Evolutionary conservation across 2,329 filamentous ascomycete species (phyloP), one percentile per base, ranked within the genome.

Genomic region (Pseudonectria buxi): DNA sequence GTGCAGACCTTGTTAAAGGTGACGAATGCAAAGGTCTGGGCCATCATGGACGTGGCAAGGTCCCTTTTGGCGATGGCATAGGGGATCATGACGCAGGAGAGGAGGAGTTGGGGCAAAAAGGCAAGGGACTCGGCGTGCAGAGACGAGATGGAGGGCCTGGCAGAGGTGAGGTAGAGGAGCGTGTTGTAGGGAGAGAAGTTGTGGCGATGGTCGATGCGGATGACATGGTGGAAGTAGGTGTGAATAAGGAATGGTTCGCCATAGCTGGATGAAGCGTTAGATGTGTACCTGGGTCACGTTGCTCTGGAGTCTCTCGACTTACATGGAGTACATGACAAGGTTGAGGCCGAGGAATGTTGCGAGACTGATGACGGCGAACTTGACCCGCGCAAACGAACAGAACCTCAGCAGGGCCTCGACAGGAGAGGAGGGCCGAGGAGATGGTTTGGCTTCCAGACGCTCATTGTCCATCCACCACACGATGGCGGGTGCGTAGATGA

Each of bases 1-100:
- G 92, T 98, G 72, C 90, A 96, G 43, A 98, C 92, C 67, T 98
- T 98, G 67, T 98, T 98, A 51, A 96, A 96, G 0, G 88, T 82
- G 4, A 96, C 92, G 61, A 98, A 98, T 1, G 90, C 86, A 63
- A 95, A 95, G 0, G 92, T 96, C 63, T 98, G 92, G 4, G 86
- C 87, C 43, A 96, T 75, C 85, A 96, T 89, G 5, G 86, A 82
- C 0, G 80, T 76, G 1, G 89, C 73, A 0, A 98, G 72, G 51
- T 92, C 81, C 50, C 78, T 83, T 58, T 90, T 94, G 12, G 86
- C 86, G 14, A 95, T 65, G 2, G 73, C 70, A 2, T 95, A 56
- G 1, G 86, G 83, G 28, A 96, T 81, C 5, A 86, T 67, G 10
- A 94, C 49, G 10, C 85, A 80, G 1, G 86, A 86, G 11, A 98